Evolutionary conservation across 805 yeast genomes (phyloP).

Genomic region (Hermanozyma aechmeae): DNA sequence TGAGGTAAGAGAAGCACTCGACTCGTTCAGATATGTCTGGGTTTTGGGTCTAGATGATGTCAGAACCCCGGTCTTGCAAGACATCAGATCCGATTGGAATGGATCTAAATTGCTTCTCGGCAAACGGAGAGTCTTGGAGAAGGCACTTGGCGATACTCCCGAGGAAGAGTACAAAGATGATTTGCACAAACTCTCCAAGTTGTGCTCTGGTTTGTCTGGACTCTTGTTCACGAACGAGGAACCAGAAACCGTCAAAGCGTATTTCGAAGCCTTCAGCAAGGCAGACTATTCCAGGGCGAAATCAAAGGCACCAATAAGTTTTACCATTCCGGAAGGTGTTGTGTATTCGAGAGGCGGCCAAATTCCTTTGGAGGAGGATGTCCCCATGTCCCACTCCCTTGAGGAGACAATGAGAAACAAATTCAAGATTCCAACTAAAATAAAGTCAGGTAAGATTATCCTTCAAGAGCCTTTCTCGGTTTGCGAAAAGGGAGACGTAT

Average conservation of each 20-base stretch:
- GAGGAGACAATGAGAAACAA: constrained; percentile 88
- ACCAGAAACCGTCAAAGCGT: constrained; percentile 82
- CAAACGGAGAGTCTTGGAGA: constrained; percentile 84
- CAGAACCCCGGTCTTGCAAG: constrained; percentile 92
- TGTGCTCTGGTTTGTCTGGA: constrained; percentile 74
- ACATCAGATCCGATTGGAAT: constrained; percentile 84
- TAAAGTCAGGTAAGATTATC: constrained; percentile 80
- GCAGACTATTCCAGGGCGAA: constrained; percentile 89
- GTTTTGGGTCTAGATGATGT: constrained; percentile 82
- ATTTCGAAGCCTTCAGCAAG: constrained; percentile 69
- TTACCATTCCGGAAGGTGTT: constrained; percentile 82
- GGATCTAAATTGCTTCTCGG: constrained; percentile 89
- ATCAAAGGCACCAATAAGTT: constrained; percentile 70
- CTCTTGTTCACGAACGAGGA: constrained; percentile 82
- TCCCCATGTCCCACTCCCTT: constrained; percentile 92
- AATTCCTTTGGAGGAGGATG: constrained; percentile 81
- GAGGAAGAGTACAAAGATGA: constrained; percentile 89
- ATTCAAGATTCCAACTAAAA: constrained; percentile 83
- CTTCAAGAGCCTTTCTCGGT: constrained; percentile 72
- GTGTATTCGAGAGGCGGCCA: constrained; percentile 96
- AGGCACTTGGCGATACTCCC: constrained; percentile 80
- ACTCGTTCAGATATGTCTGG: constrained; percentile 72
- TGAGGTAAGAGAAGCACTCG: constrained; percentile 77
- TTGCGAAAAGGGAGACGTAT: constrained; percentile 66
- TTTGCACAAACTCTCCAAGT: constrained; percentile 56